phyloP scores from a whole-genome alignment of 495 filamentous ascomycete species.

The Amorphotheca resinae region DNA sequence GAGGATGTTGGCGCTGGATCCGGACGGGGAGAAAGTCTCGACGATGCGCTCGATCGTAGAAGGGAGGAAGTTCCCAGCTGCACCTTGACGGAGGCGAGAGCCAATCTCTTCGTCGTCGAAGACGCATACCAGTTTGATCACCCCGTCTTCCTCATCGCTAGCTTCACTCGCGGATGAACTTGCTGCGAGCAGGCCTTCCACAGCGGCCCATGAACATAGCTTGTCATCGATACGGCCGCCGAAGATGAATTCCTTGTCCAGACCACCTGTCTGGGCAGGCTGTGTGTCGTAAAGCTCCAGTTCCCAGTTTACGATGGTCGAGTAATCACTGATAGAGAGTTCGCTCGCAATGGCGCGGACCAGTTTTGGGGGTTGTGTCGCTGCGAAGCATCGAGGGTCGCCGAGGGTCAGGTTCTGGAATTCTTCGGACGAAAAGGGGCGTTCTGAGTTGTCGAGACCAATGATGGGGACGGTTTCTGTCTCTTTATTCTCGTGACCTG shows the following conservation, averaged over 20 bases:
- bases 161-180: slow-evolving; percentile 26
- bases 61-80: slow-evolving; percentile 75
- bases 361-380: slow-evolving; percentile 72
- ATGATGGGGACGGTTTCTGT: slow-evolving; percentile 93
- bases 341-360: slow-evolving; percentile 70
- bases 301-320: slow-evolving; percentile 85
- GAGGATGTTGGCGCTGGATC: slow-evolving; percentile 52
- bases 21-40: slow-evolving; percentile 46
- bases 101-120: slow-evolving; percentile 98
- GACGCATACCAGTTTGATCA: slow-evolving; percentile 75
- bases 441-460: slow-evolving; percentile 66
- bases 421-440: slow-evolving; percentile 24
- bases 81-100: slow-evolving; percentile 79
- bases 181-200: slow-evolving; percentile 67
- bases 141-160: slow-evolving; percentile 25
- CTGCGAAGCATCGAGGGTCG: slow-evolving; percentile 47
- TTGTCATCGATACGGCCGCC: slow-evolving; percentile 94
- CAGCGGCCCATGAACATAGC: slow-evolving; percentile 85
- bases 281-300: slow-evolving; percentile 92
- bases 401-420: slow-evolving; percentile 28
- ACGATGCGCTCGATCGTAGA: slow-evolving; percentile 66
- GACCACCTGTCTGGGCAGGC: slow-evolving; percentile 68
- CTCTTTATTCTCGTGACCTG: slow-evolving; percentile 73
- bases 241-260: slow-evolving; percentile 92
- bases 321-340: slow-evolving; percentile 54